phyloP scores from a whole-genome alignment of 2,329 filamentous ascomycete species.

The Phaeosphaeria sp. region DNA sequence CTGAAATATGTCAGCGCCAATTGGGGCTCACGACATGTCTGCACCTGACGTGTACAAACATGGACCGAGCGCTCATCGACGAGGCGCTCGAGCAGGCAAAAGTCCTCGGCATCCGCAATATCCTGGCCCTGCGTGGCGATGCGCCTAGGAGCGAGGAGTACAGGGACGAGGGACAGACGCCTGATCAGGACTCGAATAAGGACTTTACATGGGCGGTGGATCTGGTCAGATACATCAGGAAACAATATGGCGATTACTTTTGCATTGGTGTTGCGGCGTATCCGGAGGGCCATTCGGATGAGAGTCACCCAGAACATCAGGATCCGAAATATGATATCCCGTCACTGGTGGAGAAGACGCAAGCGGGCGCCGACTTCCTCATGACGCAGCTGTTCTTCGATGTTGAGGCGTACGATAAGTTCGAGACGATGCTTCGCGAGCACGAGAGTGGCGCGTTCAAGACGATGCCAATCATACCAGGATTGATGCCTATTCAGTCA shows the following conservation, averaged over 20 bases:
- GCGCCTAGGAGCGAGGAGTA: constrained; percentile 91
- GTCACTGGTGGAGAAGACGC: constrained; percentile 86
- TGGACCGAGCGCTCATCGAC: constrained; percentile 86
- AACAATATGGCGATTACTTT: constrained; percentile 90
- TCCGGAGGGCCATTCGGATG: constrained; percentile 92
- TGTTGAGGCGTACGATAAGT: constrained; percentile 78
- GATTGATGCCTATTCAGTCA: constrained; percentile 96
- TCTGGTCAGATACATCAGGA: constrained; percentile 85
- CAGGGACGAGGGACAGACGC: constrained; percentile 67
- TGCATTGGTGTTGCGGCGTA: constrained; percentile 95
- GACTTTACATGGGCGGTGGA: constrained; percentile 91
- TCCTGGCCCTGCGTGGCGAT: constrained; percentile 89
- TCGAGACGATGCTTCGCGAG: constrained; percentile 76
- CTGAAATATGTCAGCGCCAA: constrained; percentile 92
- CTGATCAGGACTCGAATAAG: constrained; percentile 68
- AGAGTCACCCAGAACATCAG: constrained; percentile 83
- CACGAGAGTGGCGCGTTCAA: constrained; percentile 88
- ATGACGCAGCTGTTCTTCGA: constrained; percentile 99
- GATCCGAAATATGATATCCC: constrained; percentile 73
- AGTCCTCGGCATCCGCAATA: constrained; percentile 88
- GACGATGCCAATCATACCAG: constrained; percentile 87
- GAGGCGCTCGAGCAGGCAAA: constrained; percentile 90
- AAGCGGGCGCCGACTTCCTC: constrained; percentile 94
- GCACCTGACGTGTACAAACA: constrained; percentile 97
- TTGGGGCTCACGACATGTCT: constrained; percentile 92